Evolutionary conservation across 208 protist genomes (phyloP), one percentile per base, ranked within the genome.

Genomic region (Leishmania tarentolae): DNA sequence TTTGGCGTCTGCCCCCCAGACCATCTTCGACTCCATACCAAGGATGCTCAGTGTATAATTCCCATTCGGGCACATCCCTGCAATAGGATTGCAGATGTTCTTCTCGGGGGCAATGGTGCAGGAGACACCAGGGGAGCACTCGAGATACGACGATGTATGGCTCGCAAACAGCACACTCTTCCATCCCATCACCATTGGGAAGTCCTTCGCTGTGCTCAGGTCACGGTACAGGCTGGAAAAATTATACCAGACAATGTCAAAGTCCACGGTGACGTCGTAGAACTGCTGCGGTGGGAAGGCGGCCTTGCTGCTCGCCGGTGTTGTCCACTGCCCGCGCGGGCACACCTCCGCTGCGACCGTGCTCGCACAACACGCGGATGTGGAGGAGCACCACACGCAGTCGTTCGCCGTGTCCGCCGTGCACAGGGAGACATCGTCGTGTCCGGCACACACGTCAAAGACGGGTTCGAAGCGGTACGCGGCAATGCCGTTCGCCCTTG

Each of bases 21-120:
- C 28, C 2, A 81, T 13, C 1, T 44, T 47, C 2, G 82, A 82
- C 15, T 86, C 40, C 8, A 86, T 74, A 19, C 81, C 70, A 46
- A 87, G 59, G 19, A 86, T 87, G 2, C 80, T 13, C 72, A 81
- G 79, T 3, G 75, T 73, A 74, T 83, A 88, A 66, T 85, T 83
- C 52, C 82, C 87, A 59, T 87, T 79, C 8, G 81, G 61, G 78
- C 85, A 88, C 40, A 78, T 81, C 28, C 74, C 80, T 15, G 52
- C 24, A 3, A 87, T 24, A 2, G 77, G 37, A 28, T 37, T 76
- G 56, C 82, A 84, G 1, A 1, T 13, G 19, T 13, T 5, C 40
- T 0, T 5, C 0, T 17, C 2, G 0, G 44, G 21, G 21, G 35
- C 17, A 5, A 35, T 50, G 42, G 46, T 7, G 31, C 79, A 82